Evolutionary conservation across 371 early-diverging fungal species (phyloP).

Genomic region (Entomophthora muscae): DNA sequence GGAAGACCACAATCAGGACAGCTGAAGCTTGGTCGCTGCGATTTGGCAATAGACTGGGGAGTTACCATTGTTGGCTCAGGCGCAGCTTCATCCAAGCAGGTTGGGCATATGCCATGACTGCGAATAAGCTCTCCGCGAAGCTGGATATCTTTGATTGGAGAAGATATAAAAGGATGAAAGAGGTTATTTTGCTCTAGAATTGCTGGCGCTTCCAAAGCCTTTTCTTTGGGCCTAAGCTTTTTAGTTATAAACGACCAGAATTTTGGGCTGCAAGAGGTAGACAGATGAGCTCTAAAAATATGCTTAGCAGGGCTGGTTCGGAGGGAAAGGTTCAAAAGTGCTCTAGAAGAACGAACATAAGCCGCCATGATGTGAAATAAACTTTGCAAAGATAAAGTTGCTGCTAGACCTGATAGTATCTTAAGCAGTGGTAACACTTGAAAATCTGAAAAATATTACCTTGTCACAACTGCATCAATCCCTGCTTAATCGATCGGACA

Average conservation of each 20-base stretch:
- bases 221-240: not conserved
- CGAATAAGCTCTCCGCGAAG: conserved; percentile 45
- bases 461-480: too few relatives aligned
- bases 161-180: conserved; percentile 50
- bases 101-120: conserved; percentile 51
- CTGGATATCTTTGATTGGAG: conserved; percentile 50
- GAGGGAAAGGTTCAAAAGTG: not conserved
- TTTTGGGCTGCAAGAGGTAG: not conserved
- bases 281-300: not conserved
- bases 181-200: conserved; percentile 32
- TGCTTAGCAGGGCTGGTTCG: not conserved
- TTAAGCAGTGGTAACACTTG: too few relatives aligned
- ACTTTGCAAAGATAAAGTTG: too few relatives aligned
- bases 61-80: conserved; percentile 13
- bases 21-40: conserved; percentile 32
- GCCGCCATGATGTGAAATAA: not conserved
- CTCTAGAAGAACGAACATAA: not conserved
- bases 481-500: too few relatives aligned
- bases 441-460: too few relatives aligned
- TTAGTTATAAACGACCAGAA: not conserved
- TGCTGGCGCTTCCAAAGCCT: not conserved
- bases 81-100: conserved; percentile 25
- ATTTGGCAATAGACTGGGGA: conserved; percentile 6
- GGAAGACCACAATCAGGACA: conserved; percentile 74
- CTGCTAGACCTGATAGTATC: too few relatives aligned